Evolutionary conservation across 2,329 filamentous ascomycete species (phyloP), one percentile per base, ranked within the genome.

Genomic region (Anthostomella pinea): DNA sequence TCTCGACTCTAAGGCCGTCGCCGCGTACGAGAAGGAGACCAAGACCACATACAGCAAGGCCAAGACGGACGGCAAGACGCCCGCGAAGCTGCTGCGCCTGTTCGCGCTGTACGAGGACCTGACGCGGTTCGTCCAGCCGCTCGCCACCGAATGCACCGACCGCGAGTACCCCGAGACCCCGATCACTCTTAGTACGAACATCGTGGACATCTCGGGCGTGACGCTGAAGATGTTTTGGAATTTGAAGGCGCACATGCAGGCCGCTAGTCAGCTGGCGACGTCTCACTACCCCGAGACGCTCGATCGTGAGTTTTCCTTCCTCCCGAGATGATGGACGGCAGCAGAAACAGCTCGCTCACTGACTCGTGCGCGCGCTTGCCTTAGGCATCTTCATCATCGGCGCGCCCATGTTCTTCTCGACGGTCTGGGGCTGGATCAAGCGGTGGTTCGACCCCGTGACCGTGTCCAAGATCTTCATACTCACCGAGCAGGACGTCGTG

Each of bases 181-280:
- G 6, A 88, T 96, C 52, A 91, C 89, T 24, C 83, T 93, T 53
- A 90, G 85, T 56, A 95, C 87, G 53, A 96, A 96, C 66, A 95
- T 97, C 52, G 89, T 96, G 39, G 91, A 97, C 61, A 88, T 97
- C 46, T 85, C 81, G 11, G 82, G 83, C 10, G 90, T 96, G 17
- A 87, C 87, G 5, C 64, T 97, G 62, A 88, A 87, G 69, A 89
- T 94, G 68, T 96, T 96, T 62, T 96, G 91, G 91, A 94, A 94
- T 65, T 66, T 97, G 45, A 93, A 94, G 70, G 69, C 68, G 16
- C 91, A 96, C 63, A 95, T 97, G 89, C 90, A 96, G 67, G 85
- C 89, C 56, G 90, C 90, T 2, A 90, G 85, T 56, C 79, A 83
- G 41, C 72, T 96, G 36, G 91, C 91, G 5, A 96, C 90, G 3